Base-by-base conservation (phyloP, 805 yeast genomes). In the Spathaspora arborariae region DNA sequence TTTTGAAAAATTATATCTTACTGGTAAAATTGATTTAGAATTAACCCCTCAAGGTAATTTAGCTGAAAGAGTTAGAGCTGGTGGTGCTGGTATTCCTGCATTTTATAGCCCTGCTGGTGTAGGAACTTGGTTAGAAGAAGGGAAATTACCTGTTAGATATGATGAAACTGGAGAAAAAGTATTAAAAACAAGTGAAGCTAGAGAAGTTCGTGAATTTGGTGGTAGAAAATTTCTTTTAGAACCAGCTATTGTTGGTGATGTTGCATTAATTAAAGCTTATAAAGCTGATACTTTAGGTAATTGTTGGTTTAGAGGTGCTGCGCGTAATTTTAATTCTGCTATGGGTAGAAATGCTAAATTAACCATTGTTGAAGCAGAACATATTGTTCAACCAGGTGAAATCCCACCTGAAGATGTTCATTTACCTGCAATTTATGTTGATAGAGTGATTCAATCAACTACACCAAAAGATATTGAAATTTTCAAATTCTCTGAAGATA, bases 41-140 rank as follows among this genome's bases (percentile, higher is more conserved):
- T 59, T 76, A 41, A 68, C 74, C 15, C 81, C 81, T 2, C 81
- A 76, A 52, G 81, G 81, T 3, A 73, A 75, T n/a, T 56, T 76
- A 21, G 80, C 79, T 9, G 81, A 76, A 53, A 62, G 75, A 41
- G 62, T 67, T 18, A 60, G 79, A 20, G 79, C 80, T 11, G 79
- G 74, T 9, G 76, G 68, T 8, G 65, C 78, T 2, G 79, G 80
- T 8, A 62, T 73, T 15, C 80, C 80, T 1, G 80, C 79, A 1
- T 74, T 71, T 49, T 76, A 64, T 55, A 69, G 79, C 7, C 70
- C 78, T 1, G 70, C 81, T 1, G 81, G 80, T 15, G 77, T 65
- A n/a, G 70, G 70, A 26, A 76, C 80, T n/a, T 73, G 77, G 76
- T 61, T 76, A 15, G 76, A 76, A 53, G 64, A 71, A 44, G 80